Base-by-base conservation (phyloP, 306 rosid species). In the Trifolium dubium region DNA sequence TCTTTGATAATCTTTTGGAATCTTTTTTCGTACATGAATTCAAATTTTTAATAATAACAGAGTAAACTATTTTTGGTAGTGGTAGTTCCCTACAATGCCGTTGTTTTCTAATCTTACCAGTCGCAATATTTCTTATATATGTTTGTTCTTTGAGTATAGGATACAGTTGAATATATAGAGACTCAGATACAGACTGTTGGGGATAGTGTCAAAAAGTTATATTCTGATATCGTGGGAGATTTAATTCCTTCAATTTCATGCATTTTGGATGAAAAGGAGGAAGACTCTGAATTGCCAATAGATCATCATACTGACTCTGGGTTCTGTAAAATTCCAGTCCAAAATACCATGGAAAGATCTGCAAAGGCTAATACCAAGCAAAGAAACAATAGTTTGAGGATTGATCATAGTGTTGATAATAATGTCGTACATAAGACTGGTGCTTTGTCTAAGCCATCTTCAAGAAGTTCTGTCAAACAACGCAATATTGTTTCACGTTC, bases 101-200 rank as follows among this genome's bases (percentile, higher is more conserved):
- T 67, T 51, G 12, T 32, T 41, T 30, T 37, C 2, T 65, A 12
- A 15, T 71, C 30, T 34, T 40, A 53, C 29, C 23, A 55, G 39
- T 51, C 10, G 8, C 29, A 64, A 37, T 40, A 37, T 74, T 63
- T 23, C 66, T 55, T 19, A 35, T 67, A 67, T 69, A 59, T 13
- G 14, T 55, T 78, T 76, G 67, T 81, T 74, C 32, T 56, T 70
- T 86, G 72, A 74, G 82, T 50, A 63, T 84, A 94, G 97, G 98
- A 94, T 69, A 83, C 98, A 0, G 89, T 88, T 71, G 86, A 88
- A 64, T 93, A 89, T 83, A 83, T 93, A 8, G 97, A 91, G 89
- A 80, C 85, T 84, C 97, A 91, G 78, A 91, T 89, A 84, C 90
- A 84, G 79, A 80, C 75, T 71, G 98, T 94, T 41, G 95, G 97